Conservation (phyloP, 106 monocot genomes). For the Apostasia ramifera region DNA sequence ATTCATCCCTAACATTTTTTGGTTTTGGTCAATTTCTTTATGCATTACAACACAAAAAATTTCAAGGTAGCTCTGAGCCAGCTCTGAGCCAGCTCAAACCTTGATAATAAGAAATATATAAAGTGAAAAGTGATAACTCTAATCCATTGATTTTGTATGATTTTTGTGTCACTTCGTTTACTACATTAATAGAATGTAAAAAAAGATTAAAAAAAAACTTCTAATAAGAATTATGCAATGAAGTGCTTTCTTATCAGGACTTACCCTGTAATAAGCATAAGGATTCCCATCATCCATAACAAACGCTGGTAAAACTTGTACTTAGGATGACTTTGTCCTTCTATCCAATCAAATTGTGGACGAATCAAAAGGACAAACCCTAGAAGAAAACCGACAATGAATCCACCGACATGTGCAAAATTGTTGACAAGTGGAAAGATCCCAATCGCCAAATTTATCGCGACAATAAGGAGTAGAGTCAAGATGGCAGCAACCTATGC, state of each 20-base stretch:
- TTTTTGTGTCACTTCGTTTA: no score
- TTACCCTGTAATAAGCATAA: slow-evolving; percentile 37
- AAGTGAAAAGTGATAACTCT: no score
- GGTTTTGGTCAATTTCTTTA: no score
- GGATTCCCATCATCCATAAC: slow-evolving; percentile 23
- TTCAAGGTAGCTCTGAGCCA: no score
- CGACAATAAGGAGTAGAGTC: slow-evolving; percentile 29
- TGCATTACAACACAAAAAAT: no score
- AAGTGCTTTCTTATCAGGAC: not conserved
- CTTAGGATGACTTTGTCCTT: slow-evolving; percentile 24
- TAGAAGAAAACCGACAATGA: slow-evolving; percentile 33
- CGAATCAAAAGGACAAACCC: slow-evolving; percentile 41
- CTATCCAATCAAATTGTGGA: slow-evolving; percentile 47
- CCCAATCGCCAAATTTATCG: slow-evolving; percentile 41
- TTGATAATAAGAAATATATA: no score
- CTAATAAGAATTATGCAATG: no score
- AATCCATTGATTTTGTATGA: no score
- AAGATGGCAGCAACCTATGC: slow-evolving; percentile 35
- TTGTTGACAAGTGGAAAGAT: slow-evolving; percentile 42
- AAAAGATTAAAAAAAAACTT: no score
- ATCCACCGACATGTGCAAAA: slow-evolving; percentile 43
- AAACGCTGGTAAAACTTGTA: slow-evolving; percentile 37
- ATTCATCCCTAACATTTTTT: no score
- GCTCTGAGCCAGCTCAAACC: no score
- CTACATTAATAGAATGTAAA: no score